These are phyloP conservation scores for Dentipellis fragilis DNA, from an alignment of 768 basidiomycete species.

Conservation along the genomic window DNA sequence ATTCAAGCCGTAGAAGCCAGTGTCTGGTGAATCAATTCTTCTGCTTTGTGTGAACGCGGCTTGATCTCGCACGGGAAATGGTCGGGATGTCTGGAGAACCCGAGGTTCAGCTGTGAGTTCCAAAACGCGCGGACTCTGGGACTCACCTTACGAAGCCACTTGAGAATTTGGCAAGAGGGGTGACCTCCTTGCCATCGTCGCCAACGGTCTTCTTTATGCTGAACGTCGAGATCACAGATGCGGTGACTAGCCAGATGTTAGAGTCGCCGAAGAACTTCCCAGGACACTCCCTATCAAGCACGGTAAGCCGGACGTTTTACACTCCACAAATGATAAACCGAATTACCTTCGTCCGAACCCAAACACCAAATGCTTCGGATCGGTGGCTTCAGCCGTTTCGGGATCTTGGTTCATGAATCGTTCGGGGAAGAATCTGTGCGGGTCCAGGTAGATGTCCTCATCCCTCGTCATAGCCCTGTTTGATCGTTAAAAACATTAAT, in stretches of 20 bases:
- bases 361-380: constrained; percentile 12
- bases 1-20: background rate
- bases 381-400: background rate
- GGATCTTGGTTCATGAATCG: constrained; percentile 9
- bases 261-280: constrained; percentile 13
- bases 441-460: constrained; percentile 7
- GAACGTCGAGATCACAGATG: constrained; percentile 10
- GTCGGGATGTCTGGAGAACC: constrained; percentile 12
- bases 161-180: constrained; percentile 6
- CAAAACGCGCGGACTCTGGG: background rate
- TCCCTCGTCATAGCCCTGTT: constrained; percentile 14
- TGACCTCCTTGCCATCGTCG: constrained; percentile 7
- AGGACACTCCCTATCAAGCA: constrained; percentile 8
- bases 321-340: too few relatives aligned
- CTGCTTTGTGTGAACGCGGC: constrained; percentile 12
- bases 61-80: constrained; percentile 15
- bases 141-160: constrained; percentile 14
- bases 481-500: background rate
- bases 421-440: constrained; percentile 9
- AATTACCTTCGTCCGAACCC: constrained; percentile 14
- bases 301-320: background rate
- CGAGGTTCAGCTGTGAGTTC: background rate
- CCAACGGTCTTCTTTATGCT: constrained; percentile 3
- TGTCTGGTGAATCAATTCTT: constrained; percentile 3
- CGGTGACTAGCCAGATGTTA: constrained; percentile 12